Evolutionary conservation across 495 filamentous ascomycete species (phyloP).

Genomic region (Lasiosphaeria hispida): DNA sequence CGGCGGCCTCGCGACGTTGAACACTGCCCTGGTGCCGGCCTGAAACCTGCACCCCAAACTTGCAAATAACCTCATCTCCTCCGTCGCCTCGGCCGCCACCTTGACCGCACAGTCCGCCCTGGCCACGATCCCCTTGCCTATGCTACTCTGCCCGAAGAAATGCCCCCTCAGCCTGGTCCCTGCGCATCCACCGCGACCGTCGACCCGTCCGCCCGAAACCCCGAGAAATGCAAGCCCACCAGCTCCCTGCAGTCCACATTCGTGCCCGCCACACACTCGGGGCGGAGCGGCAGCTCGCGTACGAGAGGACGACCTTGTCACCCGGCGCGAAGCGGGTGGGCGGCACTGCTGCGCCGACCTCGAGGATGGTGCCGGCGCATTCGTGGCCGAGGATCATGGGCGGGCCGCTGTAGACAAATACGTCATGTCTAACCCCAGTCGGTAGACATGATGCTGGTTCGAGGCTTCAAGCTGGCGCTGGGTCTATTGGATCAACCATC

Average conservation of each 20-base stretch:
- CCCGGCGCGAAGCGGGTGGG: slow-evolving; percentile 5
- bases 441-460: too few relatives aligned
- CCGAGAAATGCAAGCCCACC: slow-evolving; percentile 1
- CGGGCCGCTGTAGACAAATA: slow-evolving; percentile 6
- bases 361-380: slow-evolving; percentile 8
- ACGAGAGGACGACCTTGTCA: slow-evolving; percentile 18
- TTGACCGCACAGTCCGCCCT: slow-evolving; percentile 13
- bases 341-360: neutral
- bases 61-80: slow-evolving; percentile 13
- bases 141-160: slow-evolving; percentile 18
- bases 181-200: neutral
- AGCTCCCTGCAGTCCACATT: slow-evolving; percentile 10
- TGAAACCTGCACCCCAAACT: slow-evolving; percentile 18
- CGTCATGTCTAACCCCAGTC: too few relatives aligned
- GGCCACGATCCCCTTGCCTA: slow-evolving; percentile 10
- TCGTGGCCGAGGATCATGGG: slow-evolving; percentile 21
- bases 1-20: slow-evolving; percentile 12
- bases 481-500: too few relatives aligned
- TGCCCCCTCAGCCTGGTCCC: neutral
- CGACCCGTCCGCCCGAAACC: neutral
- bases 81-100: neutral
- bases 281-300: slow-evolving; percentile 4
- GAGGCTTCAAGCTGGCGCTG: too few relatives aligned
- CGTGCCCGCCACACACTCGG: slow-evolving; percentile 5
- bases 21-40: slow-evolving; percentile 12